These are phyloP conservation scores for Pseudocercospora ulei DNA, from an alignment of 2,329 filamentous ascomycete species.

Conservation along the genomic window DNA sequence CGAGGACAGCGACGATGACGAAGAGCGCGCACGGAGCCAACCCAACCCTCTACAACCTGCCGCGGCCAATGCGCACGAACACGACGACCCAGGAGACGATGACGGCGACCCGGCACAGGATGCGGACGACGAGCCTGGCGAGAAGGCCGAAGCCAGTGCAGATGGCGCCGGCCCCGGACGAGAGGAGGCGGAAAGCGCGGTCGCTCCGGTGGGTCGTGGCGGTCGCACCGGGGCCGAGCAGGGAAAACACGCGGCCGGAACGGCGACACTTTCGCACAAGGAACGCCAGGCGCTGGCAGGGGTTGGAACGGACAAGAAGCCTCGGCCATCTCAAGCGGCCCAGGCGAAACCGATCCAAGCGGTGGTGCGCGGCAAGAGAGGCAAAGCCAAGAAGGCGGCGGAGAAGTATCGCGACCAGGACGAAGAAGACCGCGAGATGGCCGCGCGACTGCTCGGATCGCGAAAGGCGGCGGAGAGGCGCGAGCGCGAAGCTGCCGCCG, in stretches of 20 bases:
- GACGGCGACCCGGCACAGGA: slow-evolving; percentile 34
- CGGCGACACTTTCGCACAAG: slow-evolving; percentile 32
- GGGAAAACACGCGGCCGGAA: slow-evolving; percentile 24
- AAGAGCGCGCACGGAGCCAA: slow-evolving; percentile 18
- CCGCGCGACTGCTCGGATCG: slow-evolving; percentile 78
- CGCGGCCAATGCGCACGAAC: slow-evolving; percentile 15
- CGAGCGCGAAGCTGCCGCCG: slow-evolving; percentile 51
- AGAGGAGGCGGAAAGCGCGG: slow-evolving; percentile 10
- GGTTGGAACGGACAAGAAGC: slow-evolving; percentile 18
- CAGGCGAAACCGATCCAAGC: slow-evolving; percentile 18
- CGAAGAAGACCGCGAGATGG: slow-evolving; percentile 77
- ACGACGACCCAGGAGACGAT: slow-evolving; percentile 24
- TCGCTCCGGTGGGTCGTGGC: slow-evolving; percentile 8
- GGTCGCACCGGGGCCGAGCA: slow-evolving; percentile 22
- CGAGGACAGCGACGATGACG: slow-evolving; percentile 27
- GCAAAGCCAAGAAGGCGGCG: slow-evolving; percentile 78
- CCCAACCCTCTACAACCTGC: slow-evolving; percentile 37
- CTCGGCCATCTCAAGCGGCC: slow-evolving; percentile 18
- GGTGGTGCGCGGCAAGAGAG: slow-evolving; percentile 57
- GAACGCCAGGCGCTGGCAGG: slow-evolving; percentile 27
- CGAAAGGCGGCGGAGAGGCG: slow-evolving; percentile 56
- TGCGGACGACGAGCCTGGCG: slow-evolving; percentile 23
- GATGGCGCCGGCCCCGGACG: slow-evolving; percentile 1
- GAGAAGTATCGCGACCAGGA: slow-evolving; percentile 90
- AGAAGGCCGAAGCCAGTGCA: slow-evolving; percentile 26